Base-by-base conservation (phyloP, 768 basidiomycete genomes). In the Candolleomyces eurysporus region DNA sequence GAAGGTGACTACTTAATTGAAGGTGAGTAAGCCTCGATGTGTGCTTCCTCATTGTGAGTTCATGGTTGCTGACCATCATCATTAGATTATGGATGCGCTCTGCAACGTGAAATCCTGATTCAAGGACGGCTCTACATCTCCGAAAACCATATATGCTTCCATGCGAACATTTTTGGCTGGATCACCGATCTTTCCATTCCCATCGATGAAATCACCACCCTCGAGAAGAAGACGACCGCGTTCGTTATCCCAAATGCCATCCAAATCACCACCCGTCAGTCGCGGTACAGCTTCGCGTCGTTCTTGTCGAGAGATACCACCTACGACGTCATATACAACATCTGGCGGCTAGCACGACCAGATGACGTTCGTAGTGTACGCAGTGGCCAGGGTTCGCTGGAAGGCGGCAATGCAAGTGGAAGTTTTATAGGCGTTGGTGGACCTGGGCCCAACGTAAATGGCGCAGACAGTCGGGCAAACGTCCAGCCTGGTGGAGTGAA, bases 121-220 rank as follows among this genome's bases (percentile, higher is more conserved):
- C 97, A 98, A 80, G 97, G 97, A 5, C 82, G 97, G 11, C 72
- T 99, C 60, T 98, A 98, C 75, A 92, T 98, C 22, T 98, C 97
- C 7, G 96, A 99, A 76, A 98, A 98, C 75, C 96, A 98, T 70
- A 84, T 98, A n/a, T 98, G 94, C 77, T 99, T 98, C 80, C 93
- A 99, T 67, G 96, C 97, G 48, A 98, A 98, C 71, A 98, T 98
- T 48, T 96, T 98, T 74, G 96, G 97, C 48, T 98, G 96, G 97
- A 90, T 97, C 53, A 98, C 96, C 31, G 89, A 96, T 71, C 80
- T 96, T 64, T 87, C 88, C 48, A 87, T 98, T 61, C 90, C 96
- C 7, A 94, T 97, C 64, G 83, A 87, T 70, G 94, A 97, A 69
- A 88, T 98, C 59, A 87, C 82, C 36, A 78, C 84, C 21, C 84